Conservation (phyloP, 2,329 filamentous ascomycete genomes). For the Teratosphaeria epicoccoides region DNA sequence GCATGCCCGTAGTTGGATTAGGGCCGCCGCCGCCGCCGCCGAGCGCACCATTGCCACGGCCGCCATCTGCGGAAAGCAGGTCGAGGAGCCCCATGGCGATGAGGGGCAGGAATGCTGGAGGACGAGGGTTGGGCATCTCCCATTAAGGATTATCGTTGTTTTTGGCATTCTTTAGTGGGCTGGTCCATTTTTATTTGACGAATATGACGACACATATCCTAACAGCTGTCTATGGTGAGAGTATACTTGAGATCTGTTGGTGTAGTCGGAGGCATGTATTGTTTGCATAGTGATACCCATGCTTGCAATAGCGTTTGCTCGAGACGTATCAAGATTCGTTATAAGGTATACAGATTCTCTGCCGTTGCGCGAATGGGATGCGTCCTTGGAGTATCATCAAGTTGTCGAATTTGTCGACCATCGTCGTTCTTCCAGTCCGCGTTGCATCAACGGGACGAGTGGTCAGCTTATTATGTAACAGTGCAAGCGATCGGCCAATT, state of each 20-base stretch:
- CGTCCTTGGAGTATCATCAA: too few relatives aligned
- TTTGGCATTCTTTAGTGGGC: too few relatives aligned
- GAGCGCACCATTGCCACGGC: conserved; percentile 33
- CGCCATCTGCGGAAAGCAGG: conserved; percentile 16
- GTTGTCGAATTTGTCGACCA: too few relatives aligned
- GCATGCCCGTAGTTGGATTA: conserved; percentile 30
- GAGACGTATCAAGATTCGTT: too few relatives aligned
- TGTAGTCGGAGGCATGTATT: neutral
- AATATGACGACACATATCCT: neutral
- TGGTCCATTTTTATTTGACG: neutral
- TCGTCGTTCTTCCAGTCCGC: too few relatives aligned
- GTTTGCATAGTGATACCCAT: neutral
- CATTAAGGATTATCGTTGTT: too few relatives aligned
- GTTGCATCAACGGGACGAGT: too few relatives aligned
- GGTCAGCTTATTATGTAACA: too few relatives aligned
- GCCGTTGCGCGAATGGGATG: too few relatives aligned
- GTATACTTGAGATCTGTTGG: neutral
- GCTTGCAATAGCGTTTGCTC: too few relatives aligned
- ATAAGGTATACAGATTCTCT: too few relatives aligned
- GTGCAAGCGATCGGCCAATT: too few relatives aligned
- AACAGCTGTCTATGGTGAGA: neutral
- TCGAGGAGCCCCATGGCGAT: neutral
- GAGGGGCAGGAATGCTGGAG: neutral
- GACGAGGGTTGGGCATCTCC: neutral
- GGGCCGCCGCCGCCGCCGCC: conserved; percentile 39